A percentile compares a stretch with the other conserved stretches of the same genome.
Conservation (phyloP, 805 yeast genomes). For the Lipomyces yamanashiensis region DNA sequence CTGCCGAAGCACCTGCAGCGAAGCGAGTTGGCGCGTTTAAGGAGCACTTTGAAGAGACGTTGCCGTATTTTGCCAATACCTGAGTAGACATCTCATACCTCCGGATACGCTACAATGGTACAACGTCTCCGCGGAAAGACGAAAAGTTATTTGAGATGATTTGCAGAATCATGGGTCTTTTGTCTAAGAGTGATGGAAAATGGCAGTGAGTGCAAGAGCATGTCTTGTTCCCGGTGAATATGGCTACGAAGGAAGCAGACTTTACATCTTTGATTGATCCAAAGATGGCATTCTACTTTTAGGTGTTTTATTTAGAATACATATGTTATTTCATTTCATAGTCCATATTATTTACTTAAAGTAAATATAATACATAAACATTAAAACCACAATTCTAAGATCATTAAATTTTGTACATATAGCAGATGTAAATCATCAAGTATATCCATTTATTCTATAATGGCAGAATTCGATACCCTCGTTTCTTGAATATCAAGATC, state of each 20-base stretch:
- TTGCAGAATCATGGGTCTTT: neutral
- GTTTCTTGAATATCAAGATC: no score
- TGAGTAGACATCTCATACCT: neutral
- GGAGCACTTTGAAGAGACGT: neutral
- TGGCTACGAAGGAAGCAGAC: neutral
- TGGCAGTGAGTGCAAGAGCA: slow-evolving; percentile 2
- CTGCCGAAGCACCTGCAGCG: neutral
- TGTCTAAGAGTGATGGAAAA: neutral
- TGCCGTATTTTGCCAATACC: neutral
- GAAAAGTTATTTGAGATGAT: neutral
- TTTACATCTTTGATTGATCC: neutral
- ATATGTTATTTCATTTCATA: no score
- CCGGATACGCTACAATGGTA: neutral
- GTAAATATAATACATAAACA: no score
- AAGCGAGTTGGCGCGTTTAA: neutral
- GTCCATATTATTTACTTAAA: no score
- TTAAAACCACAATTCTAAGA: no score
- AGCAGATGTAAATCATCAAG: no score
- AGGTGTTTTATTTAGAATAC: no score
- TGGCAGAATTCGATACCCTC: no score
- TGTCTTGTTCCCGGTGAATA: neutral
- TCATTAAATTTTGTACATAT: no score
- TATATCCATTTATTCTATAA: no score
- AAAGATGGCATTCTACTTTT: neutral
- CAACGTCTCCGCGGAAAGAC: neutral